Evolutionary conservation across 331 rosid genomes (phyloP).

Genomic region (Pyracantha coccinea): DNA sequence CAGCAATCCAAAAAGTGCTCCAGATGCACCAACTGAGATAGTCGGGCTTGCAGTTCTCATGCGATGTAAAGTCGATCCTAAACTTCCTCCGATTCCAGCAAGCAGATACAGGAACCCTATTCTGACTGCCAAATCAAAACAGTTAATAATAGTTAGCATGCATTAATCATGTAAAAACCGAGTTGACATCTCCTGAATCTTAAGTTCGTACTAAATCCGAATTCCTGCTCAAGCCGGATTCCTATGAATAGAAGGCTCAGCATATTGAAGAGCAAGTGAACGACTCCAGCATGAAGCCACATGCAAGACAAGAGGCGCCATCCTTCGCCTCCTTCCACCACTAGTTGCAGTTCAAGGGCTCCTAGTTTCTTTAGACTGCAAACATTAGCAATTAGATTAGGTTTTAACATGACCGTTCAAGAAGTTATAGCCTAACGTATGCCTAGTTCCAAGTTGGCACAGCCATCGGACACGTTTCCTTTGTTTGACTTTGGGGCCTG

Average conservation of each 20-base stretch:
- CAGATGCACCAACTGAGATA: slow-evolving; percentile 88
- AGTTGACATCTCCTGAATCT: background rate
- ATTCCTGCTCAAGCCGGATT: slow-evolving; percentile 74
- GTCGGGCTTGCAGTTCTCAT: background rate
- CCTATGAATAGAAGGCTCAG: slow-evolving; percentile 74
- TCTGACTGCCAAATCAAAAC: slow-evolving; percentile 48
- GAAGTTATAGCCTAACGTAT: background rate
- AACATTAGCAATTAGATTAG: background rate
- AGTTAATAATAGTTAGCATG: background rate
- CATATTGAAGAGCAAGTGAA: slow-evolving; percentile 75
- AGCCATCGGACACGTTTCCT: background rate
- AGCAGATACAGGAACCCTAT: slow-evolving; percentile 56
- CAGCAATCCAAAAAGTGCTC: slow-evolving; percentile 83
- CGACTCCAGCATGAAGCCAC: slow-evolving; percentile 92
- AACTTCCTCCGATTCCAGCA: slow-evolving; percentile 79
- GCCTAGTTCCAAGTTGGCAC: background rate
- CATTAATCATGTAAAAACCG: background rate
- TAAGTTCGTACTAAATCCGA: slow-evolving; percentile 61
- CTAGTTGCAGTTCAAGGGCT: slow-evolving; percentile 43
- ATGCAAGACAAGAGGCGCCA: slow-evolving; percentile 86
- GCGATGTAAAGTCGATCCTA: slow-evolving; percentile 38
- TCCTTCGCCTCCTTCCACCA: slow-evolving; percentile 38
- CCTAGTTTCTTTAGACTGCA: slow-evolving; percentile 59
- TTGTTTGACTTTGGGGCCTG: background rate
- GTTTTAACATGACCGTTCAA: background rate